Percentiles rank a stretch among this genome's conserved stretches.
Conservation (phyloP, 371 early-diverging fungal species). For the Chytridium lagenaria region DNA sequence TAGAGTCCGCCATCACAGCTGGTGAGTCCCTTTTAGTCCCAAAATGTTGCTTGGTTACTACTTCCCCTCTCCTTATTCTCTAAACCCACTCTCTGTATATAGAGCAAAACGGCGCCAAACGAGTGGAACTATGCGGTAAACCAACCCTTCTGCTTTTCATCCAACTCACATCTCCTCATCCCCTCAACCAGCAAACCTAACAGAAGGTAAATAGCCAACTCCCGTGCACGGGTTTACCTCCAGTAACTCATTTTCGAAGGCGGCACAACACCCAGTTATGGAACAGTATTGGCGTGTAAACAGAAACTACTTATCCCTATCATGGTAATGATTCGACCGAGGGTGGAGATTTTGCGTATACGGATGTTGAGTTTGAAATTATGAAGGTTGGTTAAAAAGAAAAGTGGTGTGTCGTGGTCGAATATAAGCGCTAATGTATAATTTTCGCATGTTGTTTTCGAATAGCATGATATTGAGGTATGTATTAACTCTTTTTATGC, state of each 20-base stretch:
- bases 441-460: background rate
- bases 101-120: slow-evolving; percentile 57
- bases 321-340: slow-evolving; percentile 69
- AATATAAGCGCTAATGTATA: too few relatives aligned
- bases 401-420: too few relatives aligned
- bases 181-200: slow-evolving; percentile 31
- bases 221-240: too few relatives aligned
- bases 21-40: slow-evolving; percentile 9
- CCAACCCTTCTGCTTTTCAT: too few relatives aligned
- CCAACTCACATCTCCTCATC: too few relatives aligned
- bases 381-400: too few relatives aligned
- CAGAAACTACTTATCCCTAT: slow-evolving; percentile 55
- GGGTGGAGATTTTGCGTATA: slow-evolving; percentile 69
- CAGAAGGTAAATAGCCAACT: too few relatives aligned
- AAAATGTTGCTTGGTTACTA: background rate
- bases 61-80: background rate
- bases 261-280: slow-evolving; percentile 49
- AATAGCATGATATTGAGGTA: slow-evolving; percentile 24
- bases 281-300: slow-evolving; percentile 48
- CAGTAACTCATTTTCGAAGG: too few relatives aligned
- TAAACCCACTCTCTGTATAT: too few relatives aligned
- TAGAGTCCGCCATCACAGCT: slow-evolving; percentile 54
- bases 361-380: slow-evolving; percentile 61
- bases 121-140: slow-evolving; percentile 69
- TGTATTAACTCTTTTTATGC: too few relatives aligned